Conservation (phyloP, 139 green algal genomes). For the Microglena sp. region DNA sequence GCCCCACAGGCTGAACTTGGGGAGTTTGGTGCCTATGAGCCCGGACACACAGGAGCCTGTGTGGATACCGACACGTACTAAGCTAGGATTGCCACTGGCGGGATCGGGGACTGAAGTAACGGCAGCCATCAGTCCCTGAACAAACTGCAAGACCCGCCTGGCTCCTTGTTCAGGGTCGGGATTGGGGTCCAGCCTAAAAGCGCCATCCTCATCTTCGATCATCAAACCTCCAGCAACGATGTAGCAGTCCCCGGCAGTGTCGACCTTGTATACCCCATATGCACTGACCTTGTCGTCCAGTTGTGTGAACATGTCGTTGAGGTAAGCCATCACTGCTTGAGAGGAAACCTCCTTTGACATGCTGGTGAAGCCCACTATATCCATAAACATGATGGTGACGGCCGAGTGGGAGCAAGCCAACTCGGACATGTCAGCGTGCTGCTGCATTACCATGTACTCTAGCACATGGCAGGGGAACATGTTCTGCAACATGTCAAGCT, state of each 20-base stretch:
- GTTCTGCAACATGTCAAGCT: slow-evolving; percentile 25
- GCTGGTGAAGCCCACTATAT: slow-evolving; percentile 42
- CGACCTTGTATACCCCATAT: slow-evolving; percentile 15
- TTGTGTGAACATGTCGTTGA: too few species aligned
- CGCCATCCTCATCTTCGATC: slow-evolving; percentile 12
- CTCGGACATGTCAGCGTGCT: too few species aligned
- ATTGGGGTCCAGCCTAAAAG: background rate
- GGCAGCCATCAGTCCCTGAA: background rate
- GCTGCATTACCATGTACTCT: too few species aligned
- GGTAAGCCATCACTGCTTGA: slow-evolving; percentile 34
- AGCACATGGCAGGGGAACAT: slow-evolving; percentile 34
- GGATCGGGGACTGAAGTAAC: too few species aligned
- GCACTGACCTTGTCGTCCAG: too few species aligned
- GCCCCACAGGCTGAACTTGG: slow-evolving; percentile 9
- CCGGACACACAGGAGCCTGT: slow-evolving; percentile 13
- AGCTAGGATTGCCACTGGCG: slow-evolving; percentile 6
- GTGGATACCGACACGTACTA: slow-evolving; percentile 12
- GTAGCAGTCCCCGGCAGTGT: slow-evolving; percentile 27
- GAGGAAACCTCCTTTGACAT: slow-evolving; percentile 32
- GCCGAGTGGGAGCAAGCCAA: too few species aligned
- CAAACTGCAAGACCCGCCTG: background rate
- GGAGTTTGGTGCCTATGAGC: slow-evolving; percentile 11
- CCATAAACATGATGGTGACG: slow-evolving; percentile 11
- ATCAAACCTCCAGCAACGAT: slow-evolving; percentile 16
- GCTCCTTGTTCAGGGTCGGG: background rate